Evolutionary conservation across 345 rosid species (phyloP).

Genomic region (Hibiscus syriacus): DNA sequence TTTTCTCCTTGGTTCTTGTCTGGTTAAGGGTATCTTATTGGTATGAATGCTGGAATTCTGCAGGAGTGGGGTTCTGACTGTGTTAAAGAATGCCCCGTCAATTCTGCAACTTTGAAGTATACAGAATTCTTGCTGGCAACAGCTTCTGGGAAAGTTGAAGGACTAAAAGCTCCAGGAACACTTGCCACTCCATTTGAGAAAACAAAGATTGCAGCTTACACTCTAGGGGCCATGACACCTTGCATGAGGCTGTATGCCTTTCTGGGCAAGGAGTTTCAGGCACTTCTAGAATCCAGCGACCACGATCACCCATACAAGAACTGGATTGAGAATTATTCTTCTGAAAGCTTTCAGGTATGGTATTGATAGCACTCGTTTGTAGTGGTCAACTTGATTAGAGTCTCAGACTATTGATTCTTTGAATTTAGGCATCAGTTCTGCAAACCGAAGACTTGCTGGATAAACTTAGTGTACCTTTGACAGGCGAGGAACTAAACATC

Average conservation of each 20-base stretch:
- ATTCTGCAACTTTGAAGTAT: too few species aligned
- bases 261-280: slow-evolving; percentile 64
- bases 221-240: slow-evolving; percentile 91
- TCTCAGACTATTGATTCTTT: slow-evolving; percentile 26
- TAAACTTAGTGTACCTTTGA: too few species aligned
- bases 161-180: slow-evolving; percentile 80
- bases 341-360: slow-evolving; percentile 68
- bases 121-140: slow-evolving; percentile 89
- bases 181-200: slow-evolving; percentile 95
- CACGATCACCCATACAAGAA: slow-evolving; percentile 65
- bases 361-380: slow-evolving; percentile 8
- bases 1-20: not conserved
- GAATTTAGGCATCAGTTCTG: slow-evolving; percentile 68
- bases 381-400: slow-evolving; percentile 10
- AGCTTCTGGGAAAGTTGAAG: slow-evolving; percentile 92
- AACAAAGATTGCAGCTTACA: slow-evolving; percentile 95
- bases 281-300: too few species aligned
- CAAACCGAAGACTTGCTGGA: slow-evolving; percentile 90
- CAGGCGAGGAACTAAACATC: too few species aligned
- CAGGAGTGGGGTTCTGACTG: too few species aligned
- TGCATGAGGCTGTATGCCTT: slow-evolving; percentile 90
- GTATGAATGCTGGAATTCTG: slow-evolving; percentile 28
- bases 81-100: too few species aligned
- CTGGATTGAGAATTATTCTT: slow-evolving; percentile 76
- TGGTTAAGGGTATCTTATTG: slow-evolving; percentile 1